Conservation (phyloP, 1,284 basidiomycete species). For the Termitomyces sp. region DNA sequence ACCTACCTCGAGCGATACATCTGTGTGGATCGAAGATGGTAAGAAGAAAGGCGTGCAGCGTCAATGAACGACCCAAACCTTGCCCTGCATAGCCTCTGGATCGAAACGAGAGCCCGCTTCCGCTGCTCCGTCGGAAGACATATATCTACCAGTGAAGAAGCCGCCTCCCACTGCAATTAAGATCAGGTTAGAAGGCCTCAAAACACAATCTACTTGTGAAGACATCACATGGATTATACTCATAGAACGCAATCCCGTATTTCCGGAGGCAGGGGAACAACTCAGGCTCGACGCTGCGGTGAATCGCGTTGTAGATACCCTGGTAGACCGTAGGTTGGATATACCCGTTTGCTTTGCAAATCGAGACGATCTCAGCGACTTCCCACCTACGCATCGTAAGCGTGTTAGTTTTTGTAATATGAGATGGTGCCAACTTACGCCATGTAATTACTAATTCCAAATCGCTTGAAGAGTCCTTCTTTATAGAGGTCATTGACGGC, state of each 20-base stretch:
- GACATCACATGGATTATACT: constrained; percentile 42
- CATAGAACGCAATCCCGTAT: constrained; percentile 57
- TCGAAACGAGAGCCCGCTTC: constrained; percentile 43
- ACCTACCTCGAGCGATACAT: constrained; percentile 28
- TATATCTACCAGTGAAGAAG: constrained; percentile 38
- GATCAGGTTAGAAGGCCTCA: not conserved
- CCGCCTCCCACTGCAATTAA: constrained; percentile 33
- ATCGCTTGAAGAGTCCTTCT: constrained; percentile 33
- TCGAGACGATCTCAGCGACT: constrained; percentile 59
- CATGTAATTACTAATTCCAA: constrained; percentile 33
- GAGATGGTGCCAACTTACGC: constrained; percentile 19
- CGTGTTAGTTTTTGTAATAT: not conserved
- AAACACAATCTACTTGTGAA: not conserved
- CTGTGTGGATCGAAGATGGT: constrained; percentile 8
- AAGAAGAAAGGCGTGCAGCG: not conserved
- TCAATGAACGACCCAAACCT: constrained; percentile 19
- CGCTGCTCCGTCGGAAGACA: constrained; percentile 23
- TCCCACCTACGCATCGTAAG: constrained; percentile 32
- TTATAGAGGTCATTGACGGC: constrained; percentile 43
- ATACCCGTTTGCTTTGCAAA: constrained; percentile 50
- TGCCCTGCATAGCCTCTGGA: constrained; percentile 26
- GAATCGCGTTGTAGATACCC: constrained; percentile 55
- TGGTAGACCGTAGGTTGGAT: constrained; percentile 68
- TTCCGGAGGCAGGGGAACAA: constrained; percentile 61
- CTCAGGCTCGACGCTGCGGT: constrained; percentile 50